phyloP scores from a whole-genome alignment of 2,329 filamentous ascomycete species.

The Paracoccidioides lutzii region DNA sequence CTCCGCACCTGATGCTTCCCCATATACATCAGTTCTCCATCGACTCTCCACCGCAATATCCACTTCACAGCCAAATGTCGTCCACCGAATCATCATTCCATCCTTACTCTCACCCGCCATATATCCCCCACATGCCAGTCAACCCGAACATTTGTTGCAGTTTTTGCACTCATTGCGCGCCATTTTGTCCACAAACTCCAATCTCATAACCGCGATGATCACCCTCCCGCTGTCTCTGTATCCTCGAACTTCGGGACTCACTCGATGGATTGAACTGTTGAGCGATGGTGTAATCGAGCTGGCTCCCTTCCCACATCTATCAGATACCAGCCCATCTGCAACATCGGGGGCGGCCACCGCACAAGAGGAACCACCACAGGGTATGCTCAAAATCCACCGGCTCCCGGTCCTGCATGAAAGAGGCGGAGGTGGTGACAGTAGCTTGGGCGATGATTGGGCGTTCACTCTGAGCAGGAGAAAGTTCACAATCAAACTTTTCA shows the following conservation, averaged over 20 bases:
- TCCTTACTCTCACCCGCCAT: slow-evolving; percentile 73
- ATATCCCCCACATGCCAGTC: slow-evolving; percentile 56
- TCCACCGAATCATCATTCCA: slow-evolving; percentile 78
- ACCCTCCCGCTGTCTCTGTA: slow-evolving; percentile 71
- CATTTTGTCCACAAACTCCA: slow-evolving; percentile 55
- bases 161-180: slow-evolving; percentile 70
- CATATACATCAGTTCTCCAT: slow-evolving; percentile 53
- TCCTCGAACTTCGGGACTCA: slow-evolving; percentile 60
- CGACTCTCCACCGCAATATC: slow-evolving; percentile 45
- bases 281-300: slow-evolving; percentile 80
- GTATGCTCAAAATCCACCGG: slow-evolving; percentile 69
- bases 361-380: slow-evolving; percentile 67
- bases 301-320: slow-evolving; percentile 54
- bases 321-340: slow-evolving; percentile 29
- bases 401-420: slow-evolving; percentile 79
- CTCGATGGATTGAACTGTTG: slow-evolving; percentile 74
- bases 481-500: slow-evolving; percentile 77
- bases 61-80: slow-evolving; percentile 43
- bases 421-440: slow-evolving; percentile 61
- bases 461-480: slow-evolving; percentile 78
- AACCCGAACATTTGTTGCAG: slow-evolving; percentile 60
- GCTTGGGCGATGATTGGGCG: slow-evolving; percentile 70
- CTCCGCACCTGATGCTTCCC: slow-evolving; percentile 29
- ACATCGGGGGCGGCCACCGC: slow-evolving; percentile 43
- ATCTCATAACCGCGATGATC: slow-evolving; percentile 56